A percentile compares a stretch with the other conserved stretches of the same genome.
Conservation (phyloP, 306 rosid species). For the Gastrolobium bilobum region DNA sequence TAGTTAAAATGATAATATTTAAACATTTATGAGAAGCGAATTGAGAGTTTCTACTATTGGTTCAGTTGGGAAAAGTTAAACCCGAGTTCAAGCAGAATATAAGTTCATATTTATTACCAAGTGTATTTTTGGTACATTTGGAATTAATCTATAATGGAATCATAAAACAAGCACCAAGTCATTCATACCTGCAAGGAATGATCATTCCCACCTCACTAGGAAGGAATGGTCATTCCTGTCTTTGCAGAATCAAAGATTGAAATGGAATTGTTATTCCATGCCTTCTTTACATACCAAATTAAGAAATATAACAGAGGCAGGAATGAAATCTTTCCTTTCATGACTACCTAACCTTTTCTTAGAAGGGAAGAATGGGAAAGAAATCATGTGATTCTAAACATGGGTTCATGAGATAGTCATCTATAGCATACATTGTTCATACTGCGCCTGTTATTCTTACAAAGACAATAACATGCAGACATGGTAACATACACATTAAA, state of each 20-base stretch:
- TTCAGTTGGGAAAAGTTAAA: conserved; percentile 26
- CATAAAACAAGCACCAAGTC: neutral
- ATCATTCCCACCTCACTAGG: conserved; percentile 8
- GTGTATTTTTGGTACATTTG: neutral
- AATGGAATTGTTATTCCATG: conserved; percentile 15
- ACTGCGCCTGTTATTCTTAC: conserved; percentile 4
- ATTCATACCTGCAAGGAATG: conserved; percentile 18
- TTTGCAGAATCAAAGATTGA: conserved; percentile 17
- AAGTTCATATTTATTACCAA: neutral
- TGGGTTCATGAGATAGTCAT: conserved; percentile 26
- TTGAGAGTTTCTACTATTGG: conserved; percentile 18
- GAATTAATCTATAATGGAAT: conserved; percentile 4
- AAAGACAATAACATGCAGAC: conserved; percentile 17
- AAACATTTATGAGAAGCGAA: conserved; percentile 34
- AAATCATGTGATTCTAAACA: conserved; percentile 32
- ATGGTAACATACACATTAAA: conserved; percentile 16
- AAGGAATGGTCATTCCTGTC: conserved; percentile 11
- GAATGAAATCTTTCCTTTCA: conserved; percentile 14
- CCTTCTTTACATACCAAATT: conserved; percentile 12
- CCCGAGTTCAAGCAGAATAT: conserved; percentile 7
- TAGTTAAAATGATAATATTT: neutral
- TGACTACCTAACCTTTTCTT: conserved; percentile 32
- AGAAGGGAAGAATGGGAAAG: conserved; percentile 4
- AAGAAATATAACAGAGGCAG: conserved; percentile 10
- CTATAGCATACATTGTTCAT: conserved; percentile 19